These are phyloP conservation scores for Pleurotus giganteus DNA, from an alignment of 768 basidiomycete species.

Conservation along the genomic window DNA sequence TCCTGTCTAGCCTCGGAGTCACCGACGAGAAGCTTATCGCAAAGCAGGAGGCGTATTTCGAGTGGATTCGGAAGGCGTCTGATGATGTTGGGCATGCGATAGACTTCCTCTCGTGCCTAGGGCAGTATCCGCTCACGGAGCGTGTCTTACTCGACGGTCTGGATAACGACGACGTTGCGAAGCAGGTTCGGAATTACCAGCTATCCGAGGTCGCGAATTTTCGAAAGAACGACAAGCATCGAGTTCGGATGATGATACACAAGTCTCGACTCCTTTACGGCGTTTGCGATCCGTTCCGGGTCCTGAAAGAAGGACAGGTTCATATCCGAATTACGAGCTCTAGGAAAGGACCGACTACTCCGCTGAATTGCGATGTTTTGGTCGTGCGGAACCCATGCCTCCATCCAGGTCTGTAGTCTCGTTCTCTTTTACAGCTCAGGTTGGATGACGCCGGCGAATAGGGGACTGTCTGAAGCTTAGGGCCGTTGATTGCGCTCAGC, in stretches of 20 bases:
- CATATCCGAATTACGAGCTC: constrained; percentile 55
- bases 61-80: constrained; percentile 54
- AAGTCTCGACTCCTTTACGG: constrained; percentile 64
- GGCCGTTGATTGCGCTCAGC: constrained; percentile 47
- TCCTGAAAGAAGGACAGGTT: constrained; percentile 63
- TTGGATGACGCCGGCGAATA: constrained; percentile 15
- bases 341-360: constrained; percentile 50
- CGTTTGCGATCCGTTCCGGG: constrained; percentile 64
- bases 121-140: constrained; percentile 48
- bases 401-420: constrained; percentile 48
- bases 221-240: constrained; percentile 44
- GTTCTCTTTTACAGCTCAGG: background rate
- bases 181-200: constrained; percentile 43
- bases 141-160: constrained; percentile 53
- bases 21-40: constrained; percentile 48
- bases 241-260: constrained; percentile 59
- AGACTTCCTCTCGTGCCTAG: constrained; percentile 54
- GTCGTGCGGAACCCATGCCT: constrained; percentile 70
- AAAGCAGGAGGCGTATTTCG: constrained; percentile 58
- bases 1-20: constrained; percentile 63
- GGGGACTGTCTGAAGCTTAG: constrained; percentile 66
- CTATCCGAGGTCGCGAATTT: constrained; percentile 49
- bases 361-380: constrained; percentile 59
- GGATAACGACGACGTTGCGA: constrained; percentile 38
- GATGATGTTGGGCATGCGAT: constrained; percentile 43